Base-by-base conservation (phyloP, 106 monocot genomes). In the Acorus gramineus region DNA sequence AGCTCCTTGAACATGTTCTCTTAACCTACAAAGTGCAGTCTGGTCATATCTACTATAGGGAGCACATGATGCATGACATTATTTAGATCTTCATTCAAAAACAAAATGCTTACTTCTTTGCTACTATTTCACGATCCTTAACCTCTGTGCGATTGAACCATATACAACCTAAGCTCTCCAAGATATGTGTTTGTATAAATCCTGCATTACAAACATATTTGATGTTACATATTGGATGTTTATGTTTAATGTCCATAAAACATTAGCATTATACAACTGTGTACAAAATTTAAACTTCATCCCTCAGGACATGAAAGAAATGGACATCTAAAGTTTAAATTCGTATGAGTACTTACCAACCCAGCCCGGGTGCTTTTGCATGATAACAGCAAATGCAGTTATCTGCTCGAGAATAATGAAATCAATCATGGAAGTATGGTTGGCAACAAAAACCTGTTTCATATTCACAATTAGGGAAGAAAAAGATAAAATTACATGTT, bases 341-440 rank as follows among this genome's bases (percentile, higher is more conserved):
- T 48, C 14, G 65, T 9, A 51, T 14, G 56, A n/a, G 62, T 43
- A n/a, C 90, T 73, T 72, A 95, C 95, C 95, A 78, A 95, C 95
- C 95, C 95, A 90, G 71, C 95, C 95, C 74, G 95, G 95, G 82
- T 95, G 95, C 46, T 95, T 95, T 72, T 95, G 95, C 95, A 95
- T 95, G 53, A 95, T 95, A 61, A 95, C 95, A 57, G 95, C 95
- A 95, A 95, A 95, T 69, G 95, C 87, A 59, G 95, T 85, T 84
- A 90, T 95, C 56, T 95, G 95, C 71, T 95, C 95, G 58, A 95
- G 66, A 75, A 95, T 85, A 62, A 95, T 90, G 70, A 95, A 95
- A 78, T 95, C 95, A 47, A 95, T 95, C 95, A 95, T 95, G 1
- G 95, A 95, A 46, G 90, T 95, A 49, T 95, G 95, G 69, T 95